phyloP scores from a whole-genome alignment of 495 filamentous ascomycete species.

The Beverwykella pulmonaria region DNA sequence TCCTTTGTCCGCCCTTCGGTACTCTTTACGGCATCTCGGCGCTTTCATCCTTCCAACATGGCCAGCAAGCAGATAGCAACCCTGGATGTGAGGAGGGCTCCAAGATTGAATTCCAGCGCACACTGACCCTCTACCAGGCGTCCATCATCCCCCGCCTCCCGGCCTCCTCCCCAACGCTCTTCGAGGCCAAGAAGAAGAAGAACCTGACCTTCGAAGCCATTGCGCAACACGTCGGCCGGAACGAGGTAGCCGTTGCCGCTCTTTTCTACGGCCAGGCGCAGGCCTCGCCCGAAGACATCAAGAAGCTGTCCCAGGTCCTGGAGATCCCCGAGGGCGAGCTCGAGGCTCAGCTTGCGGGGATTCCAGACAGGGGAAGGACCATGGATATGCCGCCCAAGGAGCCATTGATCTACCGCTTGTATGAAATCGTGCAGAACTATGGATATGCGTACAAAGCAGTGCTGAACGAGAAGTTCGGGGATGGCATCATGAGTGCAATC shows the following conservation, averaged over 20 bases:
- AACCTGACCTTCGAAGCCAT: conserved; percentile 82
- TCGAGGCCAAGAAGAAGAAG: conserved; percentile 76
- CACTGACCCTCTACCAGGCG: conserved; percentile 10
- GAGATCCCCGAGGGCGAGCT: conserved; percentile 61
- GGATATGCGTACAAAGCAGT: conserved; percentile 96
- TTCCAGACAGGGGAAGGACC: conserved; percentile 79
- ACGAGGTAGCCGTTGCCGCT: conserved; percentile 88
- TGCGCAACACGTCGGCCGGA: conserved; percentile 72
- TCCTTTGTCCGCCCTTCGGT: conserved; percentile 15
- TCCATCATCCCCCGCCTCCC: conserved; percentile 60
- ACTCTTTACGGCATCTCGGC: conserved; percentile 21
- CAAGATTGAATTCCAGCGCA: not conserved
- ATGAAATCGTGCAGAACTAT: conserved; percentile 98
- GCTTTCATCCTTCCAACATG: conserved; percentile 32
- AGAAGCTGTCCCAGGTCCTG: conserved; percentile 69
- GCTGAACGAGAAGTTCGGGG: conserved; percentile 97
- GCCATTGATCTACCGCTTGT: conserved; percentile 90
- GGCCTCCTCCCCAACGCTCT: conserved; percentile 71
- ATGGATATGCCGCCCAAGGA: conserved; percentile 94
- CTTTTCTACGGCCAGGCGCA: conserved; percentile 93
- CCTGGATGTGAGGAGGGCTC: conserved; percentile 31
- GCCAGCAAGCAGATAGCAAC: conserved; percentile 34
- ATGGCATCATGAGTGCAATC: conserved; percentile 98
- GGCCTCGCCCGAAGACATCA: conserved; percentile 76
- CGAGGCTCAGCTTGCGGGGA: conserved; percentile 65